A percentile compares a stretch with the other conserved stretches of the same genome.
These are phyloP conservation scores for Trichoderma erinaceum DNA, from an alignment of 495 filamentous ascomycete genomes.

Conservation along the genomic window DNA sequence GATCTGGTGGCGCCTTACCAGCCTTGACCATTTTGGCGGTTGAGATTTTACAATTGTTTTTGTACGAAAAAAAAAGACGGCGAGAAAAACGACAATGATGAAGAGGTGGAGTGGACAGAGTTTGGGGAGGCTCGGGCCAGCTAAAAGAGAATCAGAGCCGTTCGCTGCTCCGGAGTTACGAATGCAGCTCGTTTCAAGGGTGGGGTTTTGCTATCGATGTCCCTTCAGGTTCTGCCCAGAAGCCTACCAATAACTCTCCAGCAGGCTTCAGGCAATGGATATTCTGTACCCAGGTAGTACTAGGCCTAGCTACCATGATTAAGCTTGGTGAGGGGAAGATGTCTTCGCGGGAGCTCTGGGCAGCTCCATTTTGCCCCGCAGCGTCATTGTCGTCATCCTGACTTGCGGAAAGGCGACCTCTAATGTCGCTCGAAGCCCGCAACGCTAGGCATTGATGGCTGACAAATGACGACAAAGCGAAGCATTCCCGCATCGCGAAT, in stretches of 20 bases:
- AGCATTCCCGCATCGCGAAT: background rate
- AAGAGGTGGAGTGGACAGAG: slow-evolving; percentile 12
- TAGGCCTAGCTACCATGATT: background rate
- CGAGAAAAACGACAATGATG: background rate
- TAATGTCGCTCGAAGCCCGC: background rate
- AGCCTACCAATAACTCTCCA: no score
- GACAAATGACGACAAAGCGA: background rate
- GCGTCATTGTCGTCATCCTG: slow-evolving; percentile 11
- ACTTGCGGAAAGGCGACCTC: background rate
- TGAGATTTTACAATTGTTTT: slow-evolving; percentile 19
- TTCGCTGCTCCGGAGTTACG: slow-evolving; percentile 5
- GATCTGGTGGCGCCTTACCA: slow-evolving; percentile 55
- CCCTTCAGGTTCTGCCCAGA: background rate
- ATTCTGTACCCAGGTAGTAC: no score
- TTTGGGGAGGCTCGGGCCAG: slow-evolving; percentile 2
- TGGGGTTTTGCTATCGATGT: background rate
- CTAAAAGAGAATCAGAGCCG: background rate
- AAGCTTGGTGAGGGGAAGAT: background rate
- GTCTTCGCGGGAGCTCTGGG: background rate
- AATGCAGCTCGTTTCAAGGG: slow-evolving; percentile 7
- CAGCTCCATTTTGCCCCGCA: slow-evolving; percentile 12
- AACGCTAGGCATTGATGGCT: background rate
- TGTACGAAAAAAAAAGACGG: background rate
- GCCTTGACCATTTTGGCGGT: slow-evolving; percentile 84
- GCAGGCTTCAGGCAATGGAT: no score